A percentile compares a stretch with the other conserved stretches of the same genome.
Conservation (phyloP, 768 basidiomycete genomes). For the Rhodocollybia butyracea region DNA sequence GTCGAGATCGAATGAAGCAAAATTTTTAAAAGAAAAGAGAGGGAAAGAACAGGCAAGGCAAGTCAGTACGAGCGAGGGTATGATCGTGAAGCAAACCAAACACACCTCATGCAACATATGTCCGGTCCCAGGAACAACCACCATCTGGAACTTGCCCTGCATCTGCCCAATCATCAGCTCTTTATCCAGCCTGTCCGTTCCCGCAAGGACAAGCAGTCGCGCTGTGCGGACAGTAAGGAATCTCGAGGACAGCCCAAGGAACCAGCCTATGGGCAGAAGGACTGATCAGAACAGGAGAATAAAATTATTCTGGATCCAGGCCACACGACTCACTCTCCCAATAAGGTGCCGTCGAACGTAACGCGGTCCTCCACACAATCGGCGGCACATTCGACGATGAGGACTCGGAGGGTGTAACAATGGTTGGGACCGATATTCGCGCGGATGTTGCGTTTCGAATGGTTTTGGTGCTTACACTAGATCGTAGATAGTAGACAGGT, state of each 20-base stretch:
- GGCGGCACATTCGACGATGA: slow-evolving; percentile 34
- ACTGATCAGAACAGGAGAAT: too few species aligned
- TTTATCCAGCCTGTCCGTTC: slow-evolving; percentile 88
- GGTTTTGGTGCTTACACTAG: slow-evolving; percentile 74
- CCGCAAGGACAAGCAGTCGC: slow-evolving; percentile 85
- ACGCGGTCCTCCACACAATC: slow-evolving; percentile 81
- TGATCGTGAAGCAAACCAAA: too few species aligned
- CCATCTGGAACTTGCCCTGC: slow-evolving; percentile 95
- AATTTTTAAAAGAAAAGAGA: slow-evolving; percentile 7
- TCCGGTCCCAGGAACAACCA: slow-evolving; percentile 81
- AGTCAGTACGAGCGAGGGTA: too few species aligned
- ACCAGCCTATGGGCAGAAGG: slow-evolving; percentile 88
- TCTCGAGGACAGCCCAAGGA: slow-evolving; percentile 70
- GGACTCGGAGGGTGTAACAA: slow-evolving; percentile 47
- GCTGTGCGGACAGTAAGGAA: slow-evolving; percentile 81
- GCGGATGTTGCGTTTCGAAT: slow-evolving; percentile 83
- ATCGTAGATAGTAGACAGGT: not conserved
- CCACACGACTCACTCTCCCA: slow-evolving; percentile 71
- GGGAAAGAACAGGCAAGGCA: not conserved
- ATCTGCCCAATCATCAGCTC: slow-evolving; percentile 96
- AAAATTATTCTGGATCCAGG: too few species aligned
- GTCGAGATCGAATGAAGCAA: too few species aligned
- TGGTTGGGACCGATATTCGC: slow-evolving; percentile 82
- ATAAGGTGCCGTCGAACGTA: slow-evolving; percentile 81
- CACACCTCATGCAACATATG: slow-evolving; percentile 93